phyloP scores from a whole-genome alignment of 257 asterid genomes.

The Penstemon newberryi region DNA sequence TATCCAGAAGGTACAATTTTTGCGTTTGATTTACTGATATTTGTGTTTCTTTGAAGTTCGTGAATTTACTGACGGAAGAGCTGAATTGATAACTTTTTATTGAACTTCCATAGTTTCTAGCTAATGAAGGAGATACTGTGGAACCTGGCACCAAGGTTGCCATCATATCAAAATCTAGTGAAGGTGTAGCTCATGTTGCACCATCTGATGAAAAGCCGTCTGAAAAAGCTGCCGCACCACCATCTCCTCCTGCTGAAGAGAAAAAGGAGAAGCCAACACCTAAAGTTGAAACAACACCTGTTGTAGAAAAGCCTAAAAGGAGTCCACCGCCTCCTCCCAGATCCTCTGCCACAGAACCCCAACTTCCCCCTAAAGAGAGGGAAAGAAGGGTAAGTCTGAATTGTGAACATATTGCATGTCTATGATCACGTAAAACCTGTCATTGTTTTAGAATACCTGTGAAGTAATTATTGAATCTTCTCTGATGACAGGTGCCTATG shows the following conservation, averaged over 20 bases:
- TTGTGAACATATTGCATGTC: conserved; percentile 2
- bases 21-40: conserved; percentile 1
- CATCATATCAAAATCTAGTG: conserved; percentile 83
- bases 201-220: conserved; percentile 81
- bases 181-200: conserved; percentile 79
- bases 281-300: conserved; percentile 54
- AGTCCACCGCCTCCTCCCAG: conserved; percentile 59
- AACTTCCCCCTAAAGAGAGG: conserved; percentile 94
- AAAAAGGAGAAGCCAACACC: conserved; percentile 57
- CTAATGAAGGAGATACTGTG: conserved; percentile 94
- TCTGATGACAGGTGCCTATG: conserved; percentile 78
- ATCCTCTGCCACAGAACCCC: conserved; percentile 77
- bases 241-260: conserved; percentile 56
- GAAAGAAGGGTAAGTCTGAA: conserved; percentile 76
- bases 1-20: conserved; percentile 67
- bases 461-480: conserved; percentile 15
- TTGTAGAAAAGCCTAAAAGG: conserved; percentile 53
- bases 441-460: neutral
- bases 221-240: conserved; percentile 54
- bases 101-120: conserved; percentile 54
- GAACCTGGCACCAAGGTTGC: conserved; percentile 94
- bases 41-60: neutral
- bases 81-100: conserved; percentile 22
- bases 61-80: conserved; percentile 6
- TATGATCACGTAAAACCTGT: neutral